These are phyloP conservation scores for Lachnellula subtilissima DNA, from an alignment of 2,329 filamentous ascomycete genomes.

Conservation along the genomic window DNA sequence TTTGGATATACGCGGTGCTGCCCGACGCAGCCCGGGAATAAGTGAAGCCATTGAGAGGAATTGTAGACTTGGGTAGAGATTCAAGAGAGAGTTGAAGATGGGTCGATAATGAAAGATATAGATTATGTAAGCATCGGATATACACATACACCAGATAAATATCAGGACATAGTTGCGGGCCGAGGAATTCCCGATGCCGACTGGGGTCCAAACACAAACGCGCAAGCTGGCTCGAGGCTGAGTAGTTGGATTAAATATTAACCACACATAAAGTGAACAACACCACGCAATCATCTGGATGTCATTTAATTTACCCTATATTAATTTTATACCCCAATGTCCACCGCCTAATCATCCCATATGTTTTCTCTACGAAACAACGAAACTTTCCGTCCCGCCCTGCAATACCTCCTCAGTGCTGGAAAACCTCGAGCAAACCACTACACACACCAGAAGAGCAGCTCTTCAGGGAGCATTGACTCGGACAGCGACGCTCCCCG, in stretches of 20 bases:
- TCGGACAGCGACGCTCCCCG: conserved; percentile 18
- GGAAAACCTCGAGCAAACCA: conserved; percentile 6
- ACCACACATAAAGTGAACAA: neutral
- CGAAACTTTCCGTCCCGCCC: conserved; percentile 34
- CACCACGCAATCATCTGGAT: neutral
- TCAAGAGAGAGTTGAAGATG: conserved; percentile 5
- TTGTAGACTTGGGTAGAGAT: conserved; percentile 2
- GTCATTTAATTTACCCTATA: neutral
- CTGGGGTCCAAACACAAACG: neutral
- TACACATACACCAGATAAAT: too few species aligned
- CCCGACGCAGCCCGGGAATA: conserved; percentile 26
- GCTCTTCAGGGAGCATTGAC: conserved; percentile 25
- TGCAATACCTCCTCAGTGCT: conserved; percentile 33
- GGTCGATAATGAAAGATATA: conserved; percentile 7
- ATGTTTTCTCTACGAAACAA: conserved; percentile 30
- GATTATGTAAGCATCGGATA: conserved; percentile 9
- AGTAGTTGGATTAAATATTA: neutral
- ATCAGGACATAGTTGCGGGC: conserved; percentile 1
- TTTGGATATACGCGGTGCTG: conserved; percentile 23
- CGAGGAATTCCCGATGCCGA: neutral
- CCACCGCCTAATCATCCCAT: conserved; percentile 3
- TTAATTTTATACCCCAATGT: neutral
- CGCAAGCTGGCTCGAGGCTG: neutral
- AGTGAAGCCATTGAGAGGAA: conserved; percentile 29
- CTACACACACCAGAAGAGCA: conserved; percentile 20